Evolutionary conservation across 495 filamentous ascomycete species (phyloP), one percentile per base, ranked within the genome.

Genomic region (Bacidia gigantensis): DNA sequence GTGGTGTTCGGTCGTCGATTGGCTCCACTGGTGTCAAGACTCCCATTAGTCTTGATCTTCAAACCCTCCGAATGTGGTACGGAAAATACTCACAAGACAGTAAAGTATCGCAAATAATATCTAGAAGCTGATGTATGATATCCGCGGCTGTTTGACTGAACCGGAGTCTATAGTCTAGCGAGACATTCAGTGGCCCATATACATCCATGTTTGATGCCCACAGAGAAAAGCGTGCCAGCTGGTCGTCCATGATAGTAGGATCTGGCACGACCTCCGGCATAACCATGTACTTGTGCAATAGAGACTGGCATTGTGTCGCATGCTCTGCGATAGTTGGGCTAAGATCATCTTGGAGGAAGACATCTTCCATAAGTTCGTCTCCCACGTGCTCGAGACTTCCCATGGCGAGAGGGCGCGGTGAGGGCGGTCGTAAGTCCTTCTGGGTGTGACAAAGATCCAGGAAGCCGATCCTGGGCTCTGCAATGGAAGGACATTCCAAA

Each of bases 171-270:
- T 66, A 66, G 44, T 66, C 63, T 39, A 66, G 40, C 62, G 63
- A 66, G 32, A 61, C 62, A 52, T 66, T 62, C 55, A 52, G 63
- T 52, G 58, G 58, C 25, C 63, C 63, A 47, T 55, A 64, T 18
- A 66, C 63, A 50, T 66, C 63, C 63, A 64, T 66, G 55, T 66
- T 62, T 55, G 60, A 61, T 58, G 60, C 56, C 63, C 62, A 66
- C 40, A 64, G 51, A 0, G 52, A 43, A 51, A 66, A 66, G 52
- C 63, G 63, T 54, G 63, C 60, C 57, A 59, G 52, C 60, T 66
- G 60, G 26, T 66, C 63, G 22, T 64, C 62, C 42, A 66, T 59
- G 35, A 66, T 47, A 53, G 58, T 63, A 35, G 63, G 63, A 35
- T 66, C 63, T 40, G 56, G 62, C 52, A 63, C 56, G 47, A 66